These are phyloP conservation scores for Spathaspora arborariae DNA, from an alignment of 805 yeast species.

Conservation along the genomic window DNA sequence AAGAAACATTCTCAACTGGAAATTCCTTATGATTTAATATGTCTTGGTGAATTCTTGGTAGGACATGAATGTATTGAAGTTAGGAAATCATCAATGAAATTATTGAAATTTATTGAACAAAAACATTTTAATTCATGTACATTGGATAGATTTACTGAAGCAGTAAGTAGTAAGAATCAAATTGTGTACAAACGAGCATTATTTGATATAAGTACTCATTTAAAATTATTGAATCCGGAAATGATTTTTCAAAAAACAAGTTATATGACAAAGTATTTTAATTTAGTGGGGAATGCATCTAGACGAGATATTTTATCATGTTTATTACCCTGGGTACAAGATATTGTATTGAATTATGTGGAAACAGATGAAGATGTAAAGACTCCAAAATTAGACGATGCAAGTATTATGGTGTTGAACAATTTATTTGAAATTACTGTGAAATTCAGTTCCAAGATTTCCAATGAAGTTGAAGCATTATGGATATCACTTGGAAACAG, in stretches of 20 bases:
- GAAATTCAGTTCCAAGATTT: slow-evolving; percentile 66
- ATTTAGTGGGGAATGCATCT: slow-evolving; percentile 50
- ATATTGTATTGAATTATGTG: slow-evolving; percentile 53
- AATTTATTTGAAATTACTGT: slow-evolving; percentile 84
- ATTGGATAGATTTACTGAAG: slow-evolving; percentile 55
- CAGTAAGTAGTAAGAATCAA: slow-evolving; percentile 69
- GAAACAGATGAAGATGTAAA: slow-evolving; percentile 7
- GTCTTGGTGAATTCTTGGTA: slow-evolving; percentile 72
- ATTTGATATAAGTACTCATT: slow-evolving; percentile 69
- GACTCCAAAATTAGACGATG: slow-evolving; percentile 16
- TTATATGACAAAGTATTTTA: slow-evolving; percentile 65
- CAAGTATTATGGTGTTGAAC: slow-evolving; percentile 64
- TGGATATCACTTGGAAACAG: slow-evolving; percentile 93
- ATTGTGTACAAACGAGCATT: slow-evolving; percentile 86
- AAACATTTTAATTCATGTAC: slow-evolving; percentile 42
- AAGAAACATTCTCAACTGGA: slow-evolving; percentile 27
- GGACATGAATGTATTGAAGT: slow-evolving; percentile 70
- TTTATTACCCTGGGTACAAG: slow-evolving; percentile 89
- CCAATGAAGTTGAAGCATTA: slow-evolving; percentile 86
- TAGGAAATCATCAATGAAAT: slow-evolving; percentile 65
- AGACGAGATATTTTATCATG: slow-evolving; percentile 79
- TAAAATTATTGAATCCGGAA: slow-evolving; percentile 58
- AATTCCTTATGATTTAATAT: slow-evolving; percentile 61
- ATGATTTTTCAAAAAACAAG: slow-evolving; percentile 63
- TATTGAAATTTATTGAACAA: slow-evolving; percentile 65